phyloP scores from a whole-genome alignment of 2,329 filamentous ascomycete genomes.

The Hypoxylon sp. region DNA sequence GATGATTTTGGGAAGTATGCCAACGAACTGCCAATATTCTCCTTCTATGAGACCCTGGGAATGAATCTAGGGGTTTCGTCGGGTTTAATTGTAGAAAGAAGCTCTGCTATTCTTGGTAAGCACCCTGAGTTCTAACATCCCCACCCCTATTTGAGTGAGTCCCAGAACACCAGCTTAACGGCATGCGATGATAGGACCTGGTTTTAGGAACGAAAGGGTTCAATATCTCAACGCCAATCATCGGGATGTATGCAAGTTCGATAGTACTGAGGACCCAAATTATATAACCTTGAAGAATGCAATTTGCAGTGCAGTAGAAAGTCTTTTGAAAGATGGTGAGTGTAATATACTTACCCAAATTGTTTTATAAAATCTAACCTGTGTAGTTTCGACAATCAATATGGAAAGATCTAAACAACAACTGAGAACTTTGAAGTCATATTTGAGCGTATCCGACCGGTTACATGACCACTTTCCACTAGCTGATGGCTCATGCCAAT shows the following conservation, averaged over 20 bases:
- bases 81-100: constrained; percentile 53
- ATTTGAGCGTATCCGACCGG: constrained; percentile 19
- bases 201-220: constrained; percentile 47
- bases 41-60: constrained; percentile 56
- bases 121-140: background rate
- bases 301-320: constrained; percentile 39
- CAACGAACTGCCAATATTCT: constrained; percentile 51
- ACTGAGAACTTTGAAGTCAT: background rate
- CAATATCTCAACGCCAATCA: constrained; percentile 53
- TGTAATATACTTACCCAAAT: background rate
- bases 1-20: constrained; percentile 53
- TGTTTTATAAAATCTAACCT: background rate
- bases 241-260: constrained; percentile 55
- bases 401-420: constrained; percentile 2
- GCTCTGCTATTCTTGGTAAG: constrained; percentile 54
- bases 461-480: constrained; percentile 50
- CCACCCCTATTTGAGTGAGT: constrained; percentile 1
- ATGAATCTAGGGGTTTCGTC: constrained; percentile 42
- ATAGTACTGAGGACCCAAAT: constrained; percentile 49
- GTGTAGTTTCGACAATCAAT: background rate
- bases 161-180: background rate
- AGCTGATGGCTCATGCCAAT: constrained; percentile 53
- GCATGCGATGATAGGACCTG: constrained; percentile 18
- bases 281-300: constrained; percentile 51
- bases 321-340: constrained; percentile 43